Percentiles rank a stretch among this genome's conserved stretches.
Evolutionary conservation across 148 eudicot genomes (phyloP).

Genomic region (Rhododendron mucronatum): DNA sequence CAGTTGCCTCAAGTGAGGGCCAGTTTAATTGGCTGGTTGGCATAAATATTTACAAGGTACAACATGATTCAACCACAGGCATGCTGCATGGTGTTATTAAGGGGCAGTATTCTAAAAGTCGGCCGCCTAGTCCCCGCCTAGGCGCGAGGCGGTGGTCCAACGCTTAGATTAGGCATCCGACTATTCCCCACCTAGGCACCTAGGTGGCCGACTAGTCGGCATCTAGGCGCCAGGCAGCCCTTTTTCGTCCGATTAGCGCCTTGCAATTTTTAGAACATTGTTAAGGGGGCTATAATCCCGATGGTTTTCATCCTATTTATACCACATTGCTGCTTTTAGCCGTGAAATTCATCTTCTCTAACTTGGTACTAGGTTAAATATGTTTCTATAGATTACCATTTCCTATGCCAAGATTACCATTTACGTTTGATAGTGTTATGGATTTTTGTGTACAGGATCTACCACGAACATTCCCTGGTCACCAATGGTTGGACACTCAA

Average conservation of each 20-base stretch:
- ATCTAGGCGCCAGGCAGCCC: too few relatives aligned
- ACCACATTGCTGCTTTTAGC: not conserved
- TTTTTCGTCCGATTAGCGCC: not conserved
- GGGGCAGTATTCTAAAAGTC: too few relatives aligned
- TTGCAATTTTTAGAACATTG: too few relatives aligned
- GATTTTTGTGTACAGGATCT: slow-evolving; percentile 55
- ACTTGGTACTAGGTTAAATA: not conserved
- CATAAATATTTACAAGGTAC: not conserved
- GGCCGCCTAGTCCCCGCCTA: not conserved
- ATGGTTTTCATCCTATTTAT: not conserved
- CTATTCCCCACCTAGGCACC: not conserved
- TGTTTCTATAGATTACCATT: not conserved
- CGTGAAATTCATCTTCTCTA: not conserved
- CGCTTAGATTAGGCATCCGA: not conserved
- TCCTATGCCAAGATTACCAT: not conserved
- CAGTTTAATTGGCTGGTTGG: not conserved
- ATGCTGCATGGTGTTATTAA: not conserved
- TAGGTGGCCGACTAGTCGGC: not conserved
- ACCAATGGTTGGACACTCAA: slow-evolving; percentile 87
- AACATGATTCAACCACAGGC: not conserved
- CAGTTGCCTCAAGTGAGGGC: not conserved
- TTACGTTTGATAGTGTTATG: not conserved
- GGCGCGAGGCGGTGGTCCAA: not conserved
- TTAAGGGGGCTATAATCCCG: not conserved
- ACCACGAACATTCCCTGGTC: slow-evolving; percentile 96